These are phyloP conservation scores for Thymus quinquecostatus DNA, from an alignment of 257 asterid species.

Conservation along the genomic window DNA sequence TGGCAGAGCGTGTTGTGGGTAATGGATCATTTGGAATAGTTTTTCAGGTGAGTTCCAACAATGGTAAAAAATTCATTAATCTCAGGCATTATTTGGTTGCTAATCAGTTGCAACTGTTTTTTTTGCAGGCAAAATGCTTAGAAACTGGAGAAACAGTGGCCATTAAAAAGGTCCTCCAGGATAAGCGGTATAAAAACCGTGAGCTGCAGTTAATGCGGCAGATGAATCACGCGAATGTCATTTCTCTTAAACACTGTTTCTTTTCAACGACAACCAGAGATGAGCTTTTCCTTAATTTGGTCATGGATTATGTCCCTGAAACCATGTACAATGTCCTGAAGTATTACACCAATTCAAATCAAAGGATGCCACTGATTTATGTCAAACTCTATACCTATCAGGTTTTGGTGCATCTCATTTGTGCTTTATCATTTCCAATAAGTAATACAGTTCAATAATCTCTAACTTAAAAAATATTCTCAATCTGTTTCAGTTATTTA, in stretches of 20 bases:
- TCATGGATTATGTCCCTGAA: slow-evolving; percentile 94
- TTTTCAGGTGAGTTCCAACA: slow-evolving; percentile 63
- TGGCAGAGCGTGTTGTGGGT: slow-evolving; percentile 97
- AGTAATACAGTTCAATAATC: slow-evolving; percentile 13
- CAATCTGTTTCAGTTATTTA: slow-evolving; percentile 62
- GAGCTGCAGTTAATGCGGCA: slow-evolving; percentile 92
- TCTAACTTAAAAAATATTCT: slow-evolving; percentile 9
- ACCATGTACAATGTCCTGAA: slow-evolving; percentile 77
- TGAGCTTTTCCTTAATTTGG: slow-evolving; percentile 94
- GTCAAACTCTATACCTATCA: slow-evolving; percentile 91
- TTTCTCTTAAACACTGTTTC: slow-evolving; percentile 87
- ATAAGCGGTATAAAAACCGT: slow-evolving; percentile 88
- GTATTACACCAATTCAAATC: slow-evolving; percentile 83
- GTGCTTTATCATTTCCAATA: slow-evolving; percentile 9
- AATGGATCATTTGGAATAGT: slow-evolving; percentile 94
- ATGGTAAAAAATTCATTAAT: neutral
- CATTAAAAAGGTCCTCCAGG: slow-evolving; percentile 91
- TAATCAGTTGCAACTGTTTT: slow-evolving; percentile 32
- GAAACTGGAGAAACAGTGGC: slow-evolving; percentile 94
- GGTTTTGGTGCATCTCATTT: slow-evolving; percentile 45
- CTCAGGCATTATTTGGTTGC: slow-evolving; percentile 7
- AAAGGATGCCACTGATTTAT: slow-evolving; percentile 87
- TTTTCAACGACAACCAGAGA: slow-evolving; percentile 90
- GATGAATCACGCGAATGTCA: slow-evolving; percentile 87
- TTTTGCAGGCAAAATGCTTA: slow-evolving; percentile 85